Evolutionary conservation across 2,329 filamentous ascomycete species (phyloP), one percentile per base, ranked within the genome.

Genomic region (Aspergillus ustus): DNA sequence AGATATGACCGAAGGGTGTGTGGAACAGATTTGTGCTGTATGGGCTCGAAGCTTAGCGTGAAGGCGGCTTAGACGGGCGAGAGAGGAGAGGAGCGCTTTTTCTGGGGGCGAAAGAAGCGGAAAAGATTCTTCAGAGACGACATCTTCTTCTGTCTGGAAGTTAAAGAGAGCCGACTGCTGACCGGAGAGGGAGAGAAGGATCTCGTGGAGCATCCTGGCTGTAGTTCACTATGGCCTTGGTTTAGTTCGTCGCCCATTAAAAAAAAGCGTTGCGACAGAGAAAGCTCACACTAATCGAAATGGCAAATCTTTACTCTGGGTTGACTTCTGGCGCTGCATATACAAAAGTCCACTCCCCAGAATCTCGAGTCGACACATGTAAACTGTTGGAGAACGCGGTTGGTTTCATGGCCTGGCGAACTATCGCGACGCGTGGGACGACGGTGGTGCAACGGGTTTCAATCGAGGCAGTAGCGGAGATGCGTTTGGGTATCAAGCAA

Each of bases 141-240:
- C 75, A 71, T 77, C 72, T 80, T 75, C 66, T 80, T 81, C 71
- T 69, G 82, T 77, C 70, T 78, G 72, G 69, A 78, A 66, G 75
- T 86, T 85, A 81, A 97, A 91, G 74, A 98, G 87, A 68, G 93
- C 90, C 67, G 94, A 97, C 66, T 91, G 90, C 80, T 98, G 92
- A 69, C 95, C 94, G 72, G 93, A 96, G 78, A 98, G 89, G 77
- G 93, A 94, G 78, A 99, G 89, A 78, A 98, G 88, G 81, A 99
- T 92, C 84, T 99, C 95, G 86, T 98, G 95, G 77, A 99, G 91
- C 95, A 99, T 99, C 69, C 71, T 79, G 74, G 62, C 58, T 65
- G 62, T 15, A 64, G 52, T 48, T 68, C 63, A 52, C 69, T 72
- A 57, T 28, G 20, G n/a, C 28, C 15, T 48, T 57, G 22, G 52